A percentile compares a stretch with the other conserved stretches of the same genome.
These are phyloP conservation scores for Ogataea salicorniae DNA, from an alignment of 805 yeast genomes.

Conservation along the genomic window DNA sequence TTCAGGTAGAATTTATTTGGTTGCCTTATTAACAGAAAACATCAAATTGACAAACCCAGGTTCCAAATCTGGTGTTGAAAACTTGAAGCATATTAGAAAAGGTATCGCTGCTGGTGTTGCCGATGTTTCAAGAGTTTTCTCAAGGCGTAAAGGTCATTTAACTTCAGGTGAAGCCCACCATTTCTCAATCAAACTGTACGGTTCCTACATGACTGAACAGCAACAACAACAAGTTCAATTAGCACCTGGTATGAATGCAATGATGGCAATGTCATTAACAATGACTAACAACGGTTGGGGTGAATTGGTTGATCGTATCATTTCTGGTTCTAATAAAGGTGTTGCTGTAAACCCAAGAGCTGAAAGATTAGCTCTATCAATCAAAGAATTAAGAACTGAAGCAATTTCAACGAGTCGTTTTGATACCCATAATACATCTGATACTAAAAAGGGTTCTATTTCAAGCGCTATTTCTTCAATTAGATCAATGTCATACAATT, in stretches of 20 bases:
- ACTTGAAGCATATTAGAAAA: conserved; percentile 47
- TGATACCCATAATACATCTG: conserved; percentile 7
- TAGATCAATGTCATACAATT: conserved; percentile 59
- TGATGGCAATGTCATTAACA: conserved; percentile 31
- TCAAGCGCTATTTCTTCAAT: conserved; percentile 58
- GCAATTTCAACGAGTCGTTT: neutral
- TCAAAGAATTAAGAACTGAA: conserved; percentile 65
- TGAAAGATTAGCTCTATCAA: conserved; percentile 59
- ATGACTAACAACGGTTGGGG: conserved; percentile 79
- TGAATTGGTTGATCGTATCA: conserved; percentile 71
- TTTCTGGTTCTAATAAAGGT: conserved; percentile 68
- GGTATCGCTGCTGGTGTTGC: conserved; percentile 89
- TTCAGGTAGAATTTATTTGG: conserved; percentile 64
- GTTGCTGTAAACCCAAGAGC: conserved; percentile 80
- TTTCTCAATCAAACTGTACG: conserved; percentile 65
- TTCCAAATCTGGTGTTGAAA: conserved; percentile 5
- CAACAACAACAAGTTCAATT: conserved; percentile 15
- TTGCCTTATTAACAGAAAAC: conserved; percentile 69
- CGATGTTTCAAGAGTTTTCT: conserved; percentile 75
- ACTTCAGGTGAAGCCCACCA: conserved; percentile 62
- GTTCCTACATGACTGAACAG: conserved; percentile 50
- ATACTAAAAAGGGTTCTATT: conserved; percentile 16
- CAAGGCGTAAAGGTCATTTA: conserved; percentile 55
- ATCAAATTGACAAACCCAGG: conserved; percentile 38
- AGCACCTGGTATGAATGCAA: conserved; percentile 30